Evolutionary conservation across 768 basidiomycete species (phyloP).

Genomic region (Tylopilus sp.): DNA sequence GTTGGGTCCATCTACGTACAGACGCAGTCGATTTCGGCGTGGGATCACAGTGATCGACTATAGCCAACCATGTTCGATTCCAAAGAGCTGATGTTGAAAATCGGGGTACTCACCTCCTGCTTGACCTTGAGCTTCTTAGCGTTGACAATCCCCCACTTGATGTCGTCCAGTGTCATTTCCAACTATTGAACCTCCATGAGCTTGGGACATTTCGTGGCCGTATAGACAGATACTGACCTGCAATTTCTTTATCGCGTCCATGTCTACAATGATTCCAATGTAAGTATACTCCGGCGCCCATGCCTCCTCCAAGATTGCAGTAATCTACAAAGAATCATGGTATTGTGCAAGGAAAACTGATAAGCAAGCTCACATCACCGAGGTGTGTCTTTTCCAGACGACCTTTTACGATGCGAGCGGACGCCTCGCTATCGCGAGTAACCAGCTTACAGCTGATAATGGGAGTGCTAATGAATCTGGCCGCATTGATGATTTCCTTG

Average conservation of each 20-base stretch:
- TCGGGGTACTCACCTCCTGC: slow-evolving; percentile 54
- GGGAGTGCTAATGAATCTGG: slow-evolving; percentile 95
- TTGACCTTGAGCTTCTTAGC: slow-evolving; percentile 92
- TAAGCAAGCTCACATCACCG: slow-evolving; percentile 66
- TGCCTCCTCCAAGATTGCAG: slow-evolving; percentile 90
- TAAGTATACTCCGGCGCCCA: slow-evolving; percentile 94
- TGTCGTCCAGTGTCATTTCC: slow-evolving; percentile 87
- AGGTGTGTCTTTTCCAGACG: slow-evolving; percentile 92
- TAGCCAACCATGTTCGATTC: background rate
- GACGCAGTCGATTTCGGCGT: slow-evolving; percentile 68
- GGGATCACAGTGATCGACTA: slow-evolving; percentile 78
- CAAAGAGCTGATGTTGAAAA: background rate
- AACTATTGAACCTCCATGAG: slow-evolving; percentile 46
- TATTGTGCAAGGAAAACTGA: background rate
- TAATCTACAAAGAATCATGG: slow-evolving; percentile 52
- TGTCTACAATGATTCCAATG: slow-evolving; percentile 89
- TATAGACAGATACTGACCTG: slow-evolving; percentile 49
- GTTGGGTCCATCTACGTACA: slow-evolving; percentile 74
- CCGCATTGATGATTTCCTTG: slow-evolving; percentile 99
- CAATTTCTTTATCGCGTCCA: slow-evolving; percentile 80
- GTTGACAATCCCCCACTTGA: slow-evolving; percentile 86
- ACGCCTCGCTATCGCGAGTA: slow-evolving; percentile 80
- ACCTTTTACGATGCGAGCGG: slow-evolving; percentile 96
- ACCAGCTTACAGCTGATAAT: slow-evolving; percentile 97
- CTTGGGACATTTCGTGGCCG: background rate